These are phyloP conservation scores for Chlorella sp. DNA, from an alignment of 139 green algal genomes.

Conservation along the genomic window DNA sequence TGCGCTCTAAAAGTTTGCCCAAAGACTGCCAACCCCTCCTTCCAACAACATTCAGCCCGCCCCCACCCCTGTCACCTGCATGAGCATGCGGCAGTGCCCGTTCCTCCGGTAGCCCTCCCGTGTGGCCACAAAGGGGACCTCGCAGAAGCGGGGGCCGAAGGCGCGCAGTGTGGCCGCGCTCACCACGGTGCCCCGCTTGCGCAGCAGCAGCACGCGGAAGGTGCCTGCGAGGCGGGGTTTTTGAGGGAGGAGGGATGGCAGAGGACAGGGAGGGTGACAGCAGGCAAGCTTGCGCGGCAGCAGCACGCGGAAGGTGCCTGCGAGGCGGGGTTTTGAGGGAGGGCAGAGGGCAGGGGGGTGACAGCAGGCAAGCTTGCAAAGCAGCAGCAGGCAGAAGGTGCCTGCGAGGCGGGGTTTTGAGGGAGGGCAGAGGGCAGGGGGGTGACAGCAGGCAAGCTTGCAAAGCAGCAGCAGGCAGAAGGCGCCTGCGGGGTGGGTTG, in stretches of 20 bases:
- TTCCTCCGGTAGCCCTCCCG: slow-evolving; percentile 63
- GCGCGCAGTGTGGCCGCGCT: slow-evolving; percentile 62
- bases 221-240: slow-evolving; percentile 45
- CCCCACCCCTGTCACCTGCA: slow-evolving; percentile 47
- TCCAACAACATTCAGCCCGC: too few relatives aligned
- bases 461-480: slow-evolving; percentile 68
- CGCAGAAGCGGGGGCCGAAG: slow-evolving; percentile 56
- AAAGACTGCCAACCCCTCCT: not conserved
- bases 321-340: not conserved
- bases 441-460: slow-evolving; percentile 31
- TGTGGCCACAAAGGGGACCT: slow-evolving; percentile 76
- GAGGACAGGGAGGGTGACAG: not conserved
- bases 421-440: not conserved
- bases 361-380: slow-evolving; percentile 59
- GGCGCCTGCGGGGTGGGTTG: slow-evolving; percentile 45
- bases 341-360: not conserved
- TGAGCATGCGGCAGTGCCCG: slow-evolving; percentile 69
- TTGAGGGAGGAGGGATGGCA: not conserved
- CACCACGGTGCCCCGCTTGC: slow-evolving; percentile 61
- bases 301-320: slow-evolving; percentile 68
- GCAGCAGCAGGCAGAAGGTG: slow-evolving; percentile 63
- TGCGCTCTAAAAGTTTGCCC: too few relatives aligned
- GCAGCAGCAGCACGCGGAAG: slow-evolving; percentile 66
- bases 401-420: slow-evolving; percentile 37
- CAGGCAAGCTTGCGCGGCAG: slow-evolving; percentile 65